Conservation (phyloP, 306 rosid genomes). For the Medicago ruthenica region DNA sequence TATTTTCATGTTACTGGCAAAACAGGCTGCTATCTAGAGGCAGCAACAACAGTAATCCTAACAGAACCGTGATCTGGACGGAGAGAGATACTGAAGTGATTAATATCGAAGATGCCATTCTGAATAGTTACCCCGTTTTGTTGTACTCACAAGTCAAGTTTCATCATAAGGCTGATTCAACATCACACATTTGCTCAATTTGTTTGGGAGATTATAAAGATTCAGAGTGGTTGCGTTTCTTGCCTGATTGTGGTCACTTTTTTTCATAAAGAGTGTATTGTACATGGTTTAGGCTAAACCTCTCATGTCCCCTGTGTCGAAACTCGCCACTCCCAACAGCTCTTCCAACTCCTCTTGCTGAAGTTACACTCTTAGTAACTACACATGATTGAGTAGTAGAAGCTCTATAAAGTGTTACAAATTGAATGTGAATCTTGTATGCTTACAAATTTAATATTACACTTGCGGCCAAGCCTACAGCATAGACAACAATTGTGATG, state of each 20-base stretch:
- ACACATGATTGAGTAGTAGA: not conserved
- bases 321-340: constrained; percentile 48
- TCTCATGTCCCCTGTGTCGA: constrained; percentile 56
- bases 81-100: not conserved
- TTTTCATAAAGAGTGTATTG: constrained; percentile 53
- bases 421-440: no score
- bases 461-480: no score
- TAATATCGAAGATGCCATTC: constrained; percentile 31
- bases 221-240: constrained; percentile 47
- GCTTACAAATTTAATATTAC: no score
- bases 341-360: constrained; percentile 40
- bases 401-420: not conserved
- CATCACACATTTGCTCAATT: constrained; percentile 49
- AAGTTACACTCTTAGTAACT: not conserved
- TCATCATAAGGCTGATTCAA: constrained; percentile 22
- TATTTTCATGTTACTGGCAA: constrained; percentile 28
- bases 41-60: not conserved
- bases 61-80: constrained; percentile 1
- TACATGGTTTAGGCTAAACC: constrained; percentile 46
- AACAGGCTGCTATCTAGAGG: not conserved
- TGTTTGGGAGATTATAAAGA: constrained; percentile 60
- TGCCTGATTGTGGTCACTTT: constrained; percentile 55
- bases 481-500: no score
- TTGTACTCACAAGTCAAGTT: constrained; percentile 49
- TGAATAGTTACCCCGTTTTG: constrained; percentile 45